Percentiles rank a stretch among this genome's conserved stretches.
These are phyloP conservation scores for Scenedesmus sp. DNA, from an alignment of 163 green algal species.

Conservation along the genomic window DNA sequence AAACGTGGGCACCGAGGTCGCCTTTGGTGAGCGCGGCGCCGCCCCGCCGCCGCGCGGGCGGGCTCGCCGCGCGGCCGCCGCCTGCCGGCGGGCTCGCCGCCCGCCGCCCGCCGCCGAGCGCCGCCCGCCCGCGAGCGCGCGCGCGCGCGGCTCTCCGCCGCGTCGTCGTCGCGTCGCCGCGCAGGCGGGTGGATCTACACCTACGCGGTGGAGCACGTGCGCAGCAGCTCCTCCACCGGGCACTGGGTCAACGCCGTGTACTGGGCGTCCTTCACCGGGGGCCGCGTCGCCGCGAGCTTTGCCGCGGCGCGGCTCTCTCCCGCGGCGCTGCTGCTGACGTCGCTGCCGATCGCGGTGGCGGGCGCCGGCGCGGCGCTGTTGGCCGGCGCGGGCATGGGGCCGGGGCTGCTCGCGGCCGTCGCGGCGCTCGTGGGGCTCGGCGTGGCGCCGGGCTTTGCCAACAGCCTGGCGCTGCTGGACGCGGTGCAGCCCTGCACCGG, in stretches of 20 bases:
- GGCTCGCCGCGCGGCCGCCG: too few relatives aligned
- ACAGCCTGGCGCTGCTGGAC: constrained; percentile 29
- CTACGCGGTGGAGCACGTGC: constrained; percentile 10
- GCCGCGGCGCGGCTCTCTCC: constrained; percentile 16
- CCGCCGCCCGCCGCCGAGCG: too few relatives aligned
- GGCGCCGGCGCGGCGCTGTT: constrained; percentile 3
- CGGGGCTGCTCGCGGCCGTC: not conserved
- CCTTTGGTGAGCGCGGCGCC: too few relatives aligned
- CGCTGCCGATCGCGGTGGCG: constrained; percentile 23
- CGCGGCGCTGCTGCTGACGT: constrained; percentile 5
- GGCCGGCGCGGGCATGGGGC: not conserved
- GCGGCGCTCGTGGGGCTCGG: constrained; percentile 33
- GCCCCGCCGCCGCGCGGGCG: too few relatives aligned
- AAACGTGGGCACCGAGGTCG: constrained; percentile 40
- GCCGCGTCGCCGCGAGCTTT: constrained; percentile 29
- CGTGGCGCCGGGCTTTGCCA: constrained; percentile 33
- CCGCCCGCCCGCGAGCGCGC: too few relatives aligned
- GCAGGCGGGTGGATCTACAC: constrained; percentile 40
- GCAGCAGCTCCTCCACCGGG: not conserved
- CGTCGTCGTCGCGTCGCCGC: too few relatives aligned
- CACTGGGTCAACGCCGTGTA: constrained; percentile 38
- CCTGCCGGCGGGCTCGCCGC: too few relatives aligned
- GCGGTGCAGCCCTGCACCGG: constrained; percentile 16
- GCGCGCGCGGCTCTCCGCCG: too few relatives aligned
- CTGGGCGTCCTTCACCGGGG: constrained; percentile 42